Evolutionary conservation across 345 rosid genomes (phyloP).

Genomic region (Brassica incana): DNA sequence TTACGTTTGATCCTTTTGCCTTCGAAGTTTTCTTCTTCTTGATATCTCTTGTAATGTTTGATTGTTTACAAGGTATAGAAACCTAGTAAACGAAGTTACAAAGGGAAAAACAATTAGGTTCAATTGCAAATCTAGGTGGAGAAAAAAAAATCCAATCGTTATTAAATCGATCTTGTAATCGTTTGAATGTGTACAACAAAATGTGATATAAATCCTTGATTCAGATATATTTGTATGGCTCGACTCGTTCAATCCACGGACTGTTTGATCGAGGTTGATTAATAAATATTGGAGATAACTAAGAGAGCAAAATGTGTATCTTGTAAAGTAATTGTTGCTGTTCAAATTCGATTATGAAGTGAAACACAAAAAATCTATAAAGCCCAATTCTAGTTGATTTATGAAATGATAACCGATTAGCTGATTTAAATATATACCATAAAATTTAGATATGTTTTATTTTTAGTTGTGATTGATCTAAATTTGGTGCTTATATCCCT

Average conservation of each 20-base stretch:
- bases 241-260: background rate
- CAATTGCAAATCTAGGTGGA: background rate
- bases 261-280: background rate
- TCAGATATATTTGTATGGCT: too few species aligned
- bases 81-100: background rate
- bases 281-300: background rate
- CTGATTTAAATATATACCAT: too few species aligned
- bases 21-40: background rate
- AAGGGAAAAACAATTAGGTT: background rate
- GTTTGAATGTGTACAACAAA: background rate
- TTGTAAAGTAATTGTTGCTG: background rate
- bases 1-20: constrained; percentile 32
- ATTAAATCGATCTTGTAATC: background rate
- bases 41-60: constrained; percentile 6
- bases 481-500: too few species aligned
- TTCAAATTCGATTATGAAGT: background rate
- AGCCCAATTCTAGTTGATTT: too few species aligned
- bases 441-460: too few species aligned
- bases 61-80: constrained; percentile 8
- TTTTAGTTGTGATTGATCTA: too few species aligned
- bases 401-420: too few species aligned
- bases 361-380: background rate
- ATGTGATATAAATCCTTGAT: background rate
- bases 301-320: background rate
- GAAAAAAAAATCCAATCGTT: background rate